phyloP scores from a whole-genome alignment of 2,329 filamentous ascomycete species.

The Claviceps quebecensis region DNA sequence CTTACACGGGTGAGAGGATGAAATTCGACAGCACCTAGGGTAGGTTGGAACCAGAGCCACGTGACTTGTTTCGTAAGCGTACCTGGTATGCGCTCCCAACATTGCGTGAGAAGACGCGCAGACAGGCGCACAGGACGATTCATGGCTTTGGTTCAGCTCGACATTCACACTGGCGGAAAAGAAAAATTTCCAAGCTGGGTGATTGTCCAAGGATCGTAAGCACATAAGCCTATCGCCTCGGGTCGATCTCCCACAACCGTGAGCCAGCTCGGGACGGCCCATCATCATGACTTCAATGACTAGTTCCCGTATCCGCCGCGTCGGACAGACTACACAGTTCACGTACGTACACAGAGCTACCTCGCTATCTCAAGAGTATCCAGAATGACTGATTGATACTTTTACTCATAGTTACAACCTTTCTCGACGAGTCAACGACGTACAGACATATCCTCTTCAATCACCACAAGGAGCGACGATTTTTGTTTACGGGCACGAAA shows the following conservation, averaged over 20 bases:
- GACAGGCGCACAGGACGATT: not conserved
- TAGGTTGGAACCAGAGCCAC: not conserved
- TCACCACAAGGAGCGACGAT: slow-evolving; percentile 51
- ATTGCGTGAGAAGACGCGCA: not conserved
- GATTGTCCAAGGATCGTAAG: not conserved
- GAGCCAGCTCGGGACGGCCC: slow-evolving; percentile 4
- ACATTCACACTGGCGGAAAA: not conserved
- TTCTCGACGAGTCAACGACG: slow-evolving; percentile 41
- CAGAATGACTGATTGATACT: not conserved
- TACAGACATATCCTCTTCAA: slow-evolving; percentile 46
- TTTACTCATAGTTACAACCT: slow-evolving; percentile 40
- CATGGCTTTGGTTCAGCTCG: not conserved
- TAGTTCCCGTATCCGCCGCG: slow-evolving; percentile 30
- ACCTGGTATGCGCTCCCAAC: not conserved
- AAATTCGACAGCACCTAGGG: not conserved
- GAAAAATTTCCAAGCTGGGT: not conserved
- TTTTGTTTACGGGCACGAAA: slow-evolving; percentile 49
- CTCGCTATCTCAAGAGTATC: no score
- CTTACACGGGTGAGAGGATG: no score
- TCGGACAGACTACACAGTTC: slow-evolving; percentile 33
- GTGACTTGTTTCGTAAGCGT: not conserved
- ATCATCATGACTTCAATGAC: slow-evolving; percentile 19
- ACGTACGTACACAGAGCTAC: slow-evolving; percentile 21
- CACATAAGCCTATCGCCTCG: not conserved
- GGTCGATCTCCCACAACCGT: not conserved